Conservation (phyloP, 345 rosid genomes). For the Citrus maxima region DNA sequence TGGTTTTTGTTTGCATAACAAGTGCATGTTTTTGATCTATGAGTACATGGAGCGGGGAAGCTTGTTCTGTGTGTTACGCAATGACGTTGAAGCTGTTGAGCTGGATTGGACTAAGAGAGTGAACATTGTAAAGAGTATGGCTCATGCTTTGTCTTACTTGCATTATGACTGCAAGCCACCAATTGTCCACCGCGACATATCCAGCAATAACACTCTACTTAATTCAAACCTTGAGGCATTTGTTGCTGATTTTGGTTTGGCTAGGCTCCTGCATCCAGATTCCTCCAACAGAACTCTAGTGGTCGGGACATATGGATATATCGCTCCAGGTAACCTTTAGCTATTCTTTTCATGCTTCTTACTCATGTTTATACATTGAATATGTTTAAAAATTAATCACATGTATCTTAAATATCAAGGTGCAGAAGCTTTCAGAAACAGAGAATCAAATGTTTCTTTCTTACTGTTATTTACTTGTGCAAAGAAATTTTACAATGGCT, state of each 20-base stretch:
- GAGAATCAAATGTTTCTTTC: no score
- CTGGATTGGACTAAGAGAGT: not conserved
- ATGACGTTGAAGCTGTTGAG: not conserved
- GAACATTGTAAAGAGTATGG: no score
- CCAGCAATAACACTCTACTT: not conserved
- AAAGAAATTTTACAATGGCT: not conserved
- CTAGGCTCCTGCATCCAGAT: not conserved
- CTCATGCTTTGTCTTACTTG: not conserved
- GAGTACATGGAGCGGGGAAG: not conserved
- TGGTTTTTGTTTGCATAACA: no score
- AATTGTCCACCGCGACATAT: not conserved
- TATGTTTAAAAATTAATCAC: accelerated
- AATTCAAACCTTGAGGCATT: not conserved
- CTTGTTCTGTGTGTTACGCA: not conserved
- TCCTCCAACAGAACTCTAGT: not conserved
- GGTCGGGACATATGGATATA: not conserved
- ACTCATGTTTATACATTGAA: no score
- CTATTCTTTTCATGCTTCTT: no score
- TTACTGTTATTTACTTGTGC: no score
- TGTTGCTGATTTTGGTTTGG: not conserved
- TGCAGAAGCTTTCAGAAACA: no score
- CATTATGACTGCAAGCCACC: not conserved
- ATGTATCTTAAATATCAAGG: accelerated
- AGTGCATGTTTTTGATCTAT: no score
- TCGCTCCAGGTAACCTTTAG: not conserved